A percentile compares a stretch with the other conserved stretches of the same genome.
phyloP scores from a whole-genome alignment of 495 filamentous ascomycete genomes.

The Penicillium chermesinum region DNA sequence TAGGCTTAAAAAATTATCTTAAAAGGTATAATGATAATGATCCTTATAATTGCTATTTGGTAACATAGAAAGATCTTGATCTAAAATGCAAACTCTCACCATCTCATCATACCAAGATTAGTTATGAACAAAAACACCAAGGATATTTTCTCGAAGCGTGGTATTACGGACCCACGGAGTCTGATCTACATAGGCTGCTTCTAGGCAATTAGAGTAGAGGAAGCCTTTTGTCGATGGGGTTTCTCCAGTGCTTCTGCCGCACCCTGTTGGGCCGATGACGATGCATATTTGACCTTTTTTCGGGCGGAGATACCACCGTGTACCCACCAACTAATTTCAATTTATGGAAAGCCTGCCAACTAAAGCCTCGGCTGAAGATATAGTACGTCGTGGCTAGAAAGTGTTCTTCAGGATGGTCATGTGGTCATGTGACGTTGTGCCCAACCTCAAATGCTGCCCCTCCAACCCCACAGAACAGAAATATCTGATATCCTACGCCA shows the following conservation, averaged over 20 bases:
- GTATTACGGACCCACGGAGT: conserved; percentile 38
- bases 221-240: conserved; percentile 21
- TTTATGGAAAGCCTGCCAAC: too few species aligned
- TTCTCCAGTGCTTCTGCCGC: conserved; percentile 52
- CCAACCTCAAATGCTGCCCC: too few species aligned
- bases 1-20: too few species aligned
- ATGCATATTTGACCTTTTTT: conserved; percentile 4
- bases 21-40: too few species aligned
- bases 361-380: too few species aligned
- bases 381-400: too few species aligned
- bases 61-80: conserved; percentile 27
- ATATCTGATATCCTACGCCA: too few species aligned
- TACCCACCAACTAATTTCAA: too few species aligned
- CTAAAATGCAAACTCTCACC: conserved; percentile 30
- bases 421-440: too few species aligned
- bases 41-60: conserved; percentile 24
- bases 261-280: conserved; percentile 32
- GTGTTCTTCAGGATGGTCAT: too few species aligned
- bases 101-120: conserved; percentile 35
- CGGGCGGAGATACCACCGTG: too few species aligned
- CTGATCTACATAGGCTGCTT: conserved; percentile 35
- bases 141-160: conserved; percentile 35
- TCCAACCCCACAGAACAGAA: too few species aligned
- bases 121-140: conserved; percentile 22
- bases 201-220: conserved; percentile 8